Conservation (phyloP, 441 rosid genomes). For the Jatropha multifida region DNA sequence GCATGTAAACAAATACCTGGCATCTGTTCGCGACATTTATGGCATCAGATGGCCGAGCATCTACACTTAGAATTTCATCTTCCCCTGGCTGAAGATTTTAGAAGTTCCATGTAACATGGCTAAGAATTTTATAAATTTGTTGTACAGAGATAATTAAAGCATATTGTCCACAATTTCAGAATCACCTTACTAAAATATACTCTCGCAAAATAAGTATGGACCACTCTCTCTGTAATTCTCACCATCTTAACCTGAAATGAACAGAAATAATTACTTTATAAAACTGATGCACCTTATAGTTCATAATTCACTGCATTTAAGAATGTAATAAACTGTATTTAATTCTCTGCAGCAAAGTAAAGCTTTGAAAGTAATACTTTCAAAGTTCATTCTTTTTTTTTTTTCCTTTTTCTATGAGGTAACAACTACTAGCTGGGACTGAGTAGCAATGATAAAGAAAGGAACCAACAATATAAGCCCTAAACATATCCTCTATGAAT, state of each 20-base stretch:
- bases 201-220: slow-evolving; percentile 66
- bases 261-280: background rate
- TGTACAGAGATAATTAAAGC: slow-evolving; percentile 3
- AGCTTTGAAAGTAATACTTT: background rate
- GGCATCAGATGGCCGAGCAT: slow-evolving; percentile 93
- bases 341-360: background rate
- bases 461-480: background rate
- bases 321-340: background rate
- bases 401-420: background rate
- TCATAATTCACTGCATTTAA: background rate
- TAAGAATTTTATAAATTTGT: background rate
- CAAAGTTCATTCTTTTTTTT: background rate
- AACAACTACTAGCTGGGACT: background rate
- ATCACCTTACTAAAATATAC: slow-evolving; percentile 72
- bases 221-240: slow-evolving; percentile 73
- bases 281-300: background rate
- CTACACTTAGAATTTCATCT: slow-evolving; percentile 52
- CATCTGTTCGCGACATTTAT: slow-evolving; percentile 80
- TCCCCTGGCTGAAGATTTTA: slow-evolving; percentile 64
- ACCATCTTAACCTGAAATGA: slow-evolving; percentile 77
- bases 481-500: background rate
- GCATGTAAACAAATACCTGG: slow-evolving; percentile 45
- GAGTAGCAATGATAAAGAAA: background rate
- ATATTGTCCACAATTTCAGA: slow-evolving; percentile 23
- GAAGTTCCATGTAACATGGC: slow-evolving; percentile 19